phyloP scores from a whole-genome alignment of 768 basidiomycete species.

The Udeniomyces megalosporus region DNA sequence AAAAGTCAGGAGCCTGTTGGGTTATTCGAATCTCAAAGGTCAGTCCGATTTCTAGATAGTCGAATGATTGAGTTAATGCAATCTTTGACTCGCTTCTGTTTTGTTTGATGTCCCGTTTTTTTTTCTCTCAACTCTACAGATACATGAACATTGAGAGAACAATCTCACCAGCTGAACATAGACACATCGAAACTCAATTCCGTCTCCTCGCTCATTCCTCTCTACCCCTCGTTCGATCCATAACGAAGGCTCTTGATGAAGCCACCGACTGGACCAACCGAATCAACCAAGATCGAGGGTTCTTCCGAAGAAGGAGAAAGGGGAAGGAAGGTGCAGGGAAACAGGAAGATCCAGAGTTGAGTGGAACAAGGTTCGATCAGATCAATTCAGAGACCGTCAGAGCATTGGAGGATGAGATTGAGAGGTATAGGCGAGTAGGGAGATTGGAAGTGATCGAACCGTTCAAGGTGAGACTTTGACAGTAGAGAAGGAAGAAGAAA shows the following conservation, averaged over 20 bases:
- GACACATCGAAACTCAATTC: conserved; percentile 7
- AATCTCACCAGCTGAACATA: not conserved
- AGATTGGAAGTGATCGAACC: conserved; percentile 12
- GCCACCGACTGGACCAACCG: not conserved
- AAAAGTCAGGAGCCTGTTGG: conserved; percentile 14
- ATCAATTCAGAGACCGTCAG: not conserved
- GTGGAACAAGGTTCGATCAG: not conserved
- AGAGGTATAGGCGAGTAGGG: not conserved
- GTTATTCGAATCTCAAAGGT: conserved; percentile 8
- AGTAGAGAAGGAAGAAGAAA: too few relatives aligned
- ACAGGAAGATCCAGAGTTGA: not conserved
- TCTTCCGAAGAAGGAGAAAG: not conserved
- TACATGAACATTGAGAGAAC: conserved; percentile 14
- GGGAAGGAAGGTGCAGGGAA: not conserved
- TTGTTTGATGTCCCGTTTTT: not conserved
- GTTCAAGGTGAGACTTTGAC: conserved; percentile 3
- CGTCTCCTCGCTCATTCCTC: conserved; percentile 12
- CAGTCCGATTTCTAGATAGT: not conserved
- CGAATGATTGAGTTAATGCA: too few relatives aligned
- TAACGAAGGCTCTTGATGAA: not conserved
- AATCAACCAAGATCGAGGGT: conserved; percentile 12
- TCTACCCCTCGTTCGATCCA: conserved; percentile 2
- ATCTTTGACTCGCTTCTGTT: too few relatives aligned
- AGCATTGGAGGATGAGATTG: not conserved
- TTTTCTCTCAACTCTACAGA: not conserved